These are phyloP conservation scores for Zostera marina DNA, from an alignment of 116 monocot species.

Conservation along the genomic window DNA sequence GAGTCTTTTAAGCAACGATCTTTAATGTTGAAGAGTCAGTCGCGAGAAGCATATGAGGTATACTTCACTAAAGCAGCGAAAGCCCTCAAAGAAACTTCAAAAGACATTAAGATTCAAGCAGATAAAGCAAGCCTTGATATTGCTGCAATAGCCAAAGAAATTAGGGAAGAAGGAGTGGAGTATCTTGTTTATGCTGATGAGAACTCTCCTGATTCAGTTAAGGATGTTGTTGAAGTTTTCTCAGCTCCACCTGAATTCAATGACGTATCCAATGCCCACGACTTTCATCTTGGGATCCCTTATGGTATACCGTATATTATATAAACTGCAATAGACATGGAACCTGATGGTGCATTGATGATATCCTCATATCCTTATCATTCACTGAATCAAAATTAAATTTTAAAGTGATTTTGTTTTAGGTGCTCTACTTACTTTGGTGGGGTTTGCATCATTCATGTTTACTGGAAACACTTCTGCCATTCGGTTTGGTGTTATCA, in stretches of 20 bases:
- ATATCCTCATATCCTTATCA: background rate
- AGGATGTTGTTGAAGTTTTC: slow-evolving; percentile 37
- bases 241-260: slow-evolving; percentile 18
- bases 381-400: background rate
- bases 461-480: slow-evolving; percentile 69
- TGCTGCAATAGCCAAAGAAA: slow-evolving; percentile 35
- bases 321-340: background rate
- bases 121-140: slow-evolving; percentile 66
- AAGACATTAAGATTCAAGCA: slow-evolving; percentile 59
- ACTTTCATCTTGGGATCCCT: slow-evolving; percentile 75
- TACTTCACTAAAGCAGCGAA: slow-evolving; percentile 51
- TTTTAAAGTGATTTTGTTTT: slow-evolving; percentile 5
- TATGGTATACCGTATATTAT: slow-evolving; percentile 46
- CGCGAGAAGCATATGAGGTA: slow-evolving; percentile 46
- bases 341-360: background rate
- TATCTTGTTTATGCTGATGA: slow-evolving; percentile 40
- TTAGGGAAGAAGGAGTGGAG: slow-evolving; percentile 55
- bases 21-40: slow-evolving; percentile 32
- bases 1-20: slow-evolving; percentile 54
- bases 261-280: slow-evolving; percentile 27
- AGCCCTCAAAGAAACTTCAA: slow-evolving; percentile 38
- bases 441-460: slow-evolving; percentile 90
- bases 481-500: slow-evolving; percentile 82
- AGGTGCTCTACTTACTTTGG: slow-evolving; percentile 60
- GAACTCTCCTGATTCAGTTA: slow-evolving; percentile 56